Base-by-base conservation (phyloP, 176 grass and related monocot species). In the Musa acuminata region DNA sequence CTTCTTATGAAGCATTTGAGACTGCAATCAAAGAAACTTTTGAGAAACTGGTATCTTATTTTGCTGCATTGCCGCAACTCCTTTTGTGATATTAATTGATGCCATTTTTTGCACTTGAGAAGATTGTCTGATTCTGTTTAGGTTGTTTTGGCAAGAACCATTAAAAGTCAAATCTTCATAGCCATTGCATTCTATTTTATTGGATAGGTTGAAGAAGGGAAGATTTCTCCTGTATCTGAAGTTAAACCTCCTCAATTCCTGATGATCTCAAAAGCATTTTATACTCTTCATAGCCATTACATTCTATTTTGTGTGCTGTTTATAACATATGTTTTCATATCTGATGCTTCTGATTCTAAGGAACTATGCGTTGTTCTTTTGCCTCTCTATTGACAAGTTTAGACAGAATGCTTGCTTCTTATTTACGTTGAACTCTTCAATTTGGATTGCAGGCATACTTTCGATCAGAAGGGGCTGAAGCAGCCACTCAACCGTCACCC, bases 391-490 rank as follows among this genome's bases (percentile, higher is more conserved):
- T 72, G 53, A 52, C 48, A 6, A 23, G 2, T 27, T 73, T 11
- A 26, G 9, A 73, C n/a, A n/a, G 13, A 25, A 73, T 54, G 19
- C 8, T 17, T 26, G 51, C 50, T 54, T 54, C 22, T 73, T 73
- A 13, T 21, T 55, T 73, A 8, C 8, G 13, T 22, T 49, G 14
- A 20, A 51, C 12, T 21, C 8, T 66, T 22, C 3, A n/a, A 16
- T 81, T 51, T 27, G 62, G 20, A 51, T 51, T 11, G 49, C 75
- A 96, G 92, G 67, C 95, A 99, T 78, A 94, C 88, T 25, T 99
- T 94, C 53, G 95, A 99, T 62, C 95, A 99, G 76, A 99, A 99
- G 84, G 90, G 95, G 78, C 82, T 94, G 6, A 99, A 99, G 73
- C 95, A 99, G 64, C 95, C 88, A 25, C 90, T 99, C 20, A 94